These are phyloP conservation scores for Saccharomycopsis hybrid DNA, from an alignment of 1,139 yeast genomes.

Conservation along the genomic window DNA sequence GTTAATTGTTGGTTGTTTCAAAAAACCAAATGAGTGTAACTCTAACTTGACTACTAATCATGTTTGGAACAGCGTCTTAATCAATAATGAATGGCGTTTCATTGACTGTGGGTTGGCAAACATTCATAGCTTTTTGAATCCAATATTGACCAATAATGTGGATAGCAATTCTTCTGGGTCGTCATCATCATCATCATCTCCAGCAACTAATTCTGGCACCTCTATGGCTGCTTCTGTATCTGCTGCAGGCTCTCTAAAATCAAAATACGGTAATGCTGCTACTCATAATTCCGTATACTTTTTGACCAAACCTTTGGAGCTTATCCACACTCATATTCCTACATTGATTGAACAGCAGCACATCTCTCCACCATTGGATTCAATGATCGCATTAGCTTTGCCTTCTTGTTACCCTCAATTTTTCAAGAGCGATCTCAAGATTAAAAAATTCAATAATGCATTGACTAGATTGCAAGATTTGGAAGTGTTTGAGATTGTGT, in stretches of 20 bases:
- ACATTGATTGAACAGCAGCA: constrained; percentile 73
- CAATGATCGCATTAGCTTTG: constrained; percentile 67
- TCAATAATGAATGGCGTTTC: constrained; percentile 67
- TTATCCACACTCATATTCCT: constrained; percentile 85
- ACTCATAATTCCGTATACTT: constrained; percentile 58
- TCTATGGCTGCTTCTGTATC: background rate
- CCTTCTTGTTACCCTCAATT: constrained; percentile 86
- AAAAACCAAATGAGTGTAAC: constrained; percentile 56
- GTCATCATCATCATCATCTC: background rate
- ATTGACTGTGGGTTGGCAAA: constrained; percentile 66
- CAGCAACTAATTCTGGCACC: background rate
- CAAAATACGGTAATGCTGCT: constrained; percentile 18
- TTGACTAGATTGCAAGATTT: constrained; percentile 64
- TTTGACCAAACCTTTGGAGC: constrained; percentile 63
- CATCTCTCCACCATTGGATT: constrained; percentile 76
- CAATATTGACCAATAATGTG: constrained; percentile 5
- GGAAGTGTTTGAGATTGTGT: constrained; percentile 73
- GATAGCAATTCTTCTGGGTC: background rate
- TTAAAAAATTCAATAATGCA: constrained; percentile 71
- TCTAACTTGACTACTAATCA: constrained; percentile 61
- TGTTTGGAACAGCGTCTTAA: constrained; percentile 76
- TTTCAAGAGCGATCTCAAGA: constrained; percentile 48
- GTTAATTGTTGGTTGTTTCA: constrained; percentile 75
- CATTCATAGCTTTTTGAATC: constrained; percentile 23
- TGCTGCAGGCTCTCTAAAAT: background rate